Conservation (phyloP, 805 yeast genomes). For the Kuraishia borneana region DNA sequence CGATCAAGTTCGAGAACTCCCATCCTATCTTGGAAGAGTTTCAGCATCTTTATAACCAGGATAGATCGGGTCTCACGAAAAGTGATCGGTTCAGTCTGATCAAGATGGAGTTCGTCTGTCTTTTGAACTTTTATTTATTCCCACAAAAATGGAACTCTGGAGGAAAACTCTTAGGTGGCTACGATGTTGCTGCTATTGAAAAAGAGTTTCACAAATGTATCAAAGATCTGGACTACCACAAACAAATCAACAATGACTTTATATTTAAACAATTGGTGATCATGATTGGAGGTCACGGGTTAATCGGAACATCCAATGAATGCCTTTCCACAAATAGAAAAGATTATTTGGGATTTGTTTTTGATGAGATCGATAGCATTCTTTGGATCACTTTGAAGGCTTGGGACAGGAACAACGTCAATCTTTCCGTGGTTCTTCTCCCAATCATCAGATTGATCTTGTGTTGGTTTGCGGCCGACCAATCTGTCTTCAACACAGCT, state of each 20-base stretch:
- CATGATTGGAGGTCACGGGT: slow-evolving; percentile 25
- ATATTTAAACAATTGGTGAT: slow-evolving; percentile 24
- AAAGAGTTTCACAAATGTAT: slow-evolving; percentile 17
- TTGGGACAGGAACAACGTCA: slow-evolving; percentile 11
- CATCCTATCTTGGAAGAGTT: slow-evolving; percentile 16
- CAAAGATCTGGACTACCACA: slow-evolving; percentile 17
- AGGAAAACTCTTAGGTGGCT: slow-evolving; percentile 12
- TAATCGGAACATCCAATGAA: slow-evolving; percentile 6
- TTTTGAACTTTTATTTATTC: slow-evolving; percentile 24
- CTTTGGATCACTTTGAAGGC: slow-evolving; percentile 9
- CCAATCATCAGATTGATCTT: slow-evolving; percentile 37
- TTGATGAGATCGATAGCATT: slow-evolving; percentile 26
- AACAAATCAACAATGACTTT: slow-evolving; percentile 21
- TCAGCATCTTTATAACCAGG: slow-evolving; percentile 11
- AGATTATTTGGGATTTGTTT: slow-evolving; percentile 25
- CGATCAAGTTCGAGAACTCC: slow-evolving; percentile 21
- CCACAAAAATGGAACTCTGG: slow-evolving; percentile 25
- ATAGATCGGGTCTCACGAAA: slow-evolving; percentile 17
- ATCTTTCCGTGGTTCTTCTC: slow-evolving; percentile 15
- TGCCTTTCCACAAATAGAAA: slow-evolving; percentile 8
- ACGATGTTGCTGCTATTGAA: slow-evolving; percentile 16
- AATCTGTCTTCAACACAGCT: neutral
- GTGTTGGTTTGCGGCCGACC: slow-evolving; percentile 29
- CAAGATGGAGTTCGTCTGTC: slow-evolving; percentile 18
- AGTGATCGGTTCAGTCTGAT: slow-evolving; percentile 19